These are phyloP conservation scores for Vitis cinerea DNA, from an alignment of 164 flowering plant species.

Conservation along the genomic window DNA sequence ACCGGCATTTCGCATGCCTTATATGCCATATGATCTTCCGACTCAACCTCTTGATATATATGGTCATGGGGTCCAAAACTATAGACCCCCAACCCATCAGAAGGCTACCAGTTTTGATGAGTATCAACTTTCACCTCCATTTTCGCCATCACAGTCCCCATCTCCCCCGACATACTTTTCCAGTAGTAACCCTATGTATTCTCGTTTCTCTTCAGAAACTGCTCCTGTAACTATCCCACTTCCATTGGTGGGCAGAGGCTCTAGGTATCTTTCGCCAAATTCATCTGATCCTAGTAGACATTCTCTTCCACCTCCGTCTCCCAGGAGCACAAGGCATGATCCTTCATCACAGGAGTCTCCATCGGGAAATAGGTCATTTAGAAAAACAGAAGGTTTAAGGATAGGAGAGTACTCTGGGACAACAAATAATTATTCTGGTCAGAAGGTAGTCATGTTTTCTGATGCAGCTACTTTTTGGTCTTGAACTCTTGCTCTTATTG, in stretches of 20 bases:
- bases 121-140: constrained; percentile 79
- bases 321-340: constrained; percentile 57
- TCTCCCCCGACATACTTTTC: constrained; percentile 61
- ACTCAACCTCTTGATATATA: constrained; percentile 53
- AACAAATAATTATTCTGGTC: constrained; percentile 36
- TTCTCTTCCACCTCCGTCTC: constrained; percentile 82
- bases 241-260: constrained; percentile 44
- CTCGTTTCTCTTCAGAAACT: constrained; percentile 52
- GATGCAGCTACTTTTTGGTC: neutral
- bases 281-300: constrained; percentile 73
- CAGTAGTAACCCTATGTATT: constrained; percentile 33
- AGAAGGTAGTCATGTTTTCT: constrained; percentile 49
- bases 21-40: constrained; percentile 43
- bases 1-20: constrained; percentile 36
- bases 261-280: constrained; percentile 58
- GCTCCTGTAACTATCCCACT: constrained; percentile 83
- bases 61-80: constrained; percentile 35
- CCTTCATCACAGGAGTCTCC: constrained; percentile 71
- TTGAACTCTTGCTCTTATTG: neutral
- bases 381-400: constrained; percentile 51
- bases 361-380: constrained; percentile 58
- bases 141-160: constrained; percentile 70
- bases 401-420: constrained; percentile 48
- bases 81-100: constrained; percentile 38
- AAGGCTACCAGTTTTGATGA: constrained; percentile 56